These are phyloP conservation scores for Leccinum holopus DNA, from an alignment of 1,284 basidiomycete species.

Conservation along the genomic window DNA sequence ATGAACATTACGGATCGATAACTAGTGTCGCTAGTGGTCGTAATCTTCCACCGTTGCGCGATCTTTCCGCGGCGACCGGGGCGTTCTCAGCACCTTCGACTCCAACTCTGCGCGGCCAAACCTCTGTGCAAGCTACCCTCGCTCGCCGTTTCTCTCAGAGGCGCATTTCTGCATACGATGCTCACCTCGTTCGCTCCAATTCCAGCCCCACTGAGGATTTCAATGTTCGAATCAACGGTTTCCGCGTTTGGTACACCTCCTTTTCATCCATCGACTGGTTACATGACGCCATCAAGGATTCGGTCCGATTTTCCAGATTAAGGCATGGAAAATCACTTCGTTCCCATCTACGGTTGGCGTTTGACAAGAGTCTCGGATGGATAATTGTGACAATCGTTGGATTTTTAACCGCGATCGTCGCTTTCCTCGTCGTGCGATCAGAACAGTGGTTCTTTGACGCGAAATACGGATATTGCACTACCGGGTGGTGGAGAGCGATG, in stretches of 20 bases:
- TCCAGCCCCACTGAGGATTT: conserved; percentile 46
- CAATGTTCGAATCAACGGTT: conserved; percentile 76
- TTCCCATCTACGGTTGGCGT: conserved; percentile 64
- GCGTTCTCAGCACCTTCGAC: conserved; percentile 23
- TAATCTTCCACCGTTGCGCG: conserved; percentile 12
- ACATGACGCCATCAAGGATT: conserved; percentile 91
- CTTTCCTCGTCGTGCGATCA: conserved; percentile 83
- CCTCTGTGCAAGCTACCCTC: conserved; percentile 18
- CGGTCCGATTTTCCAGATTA: conserved; percentile 71
- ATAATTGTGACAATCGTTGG: conserved; percentile 87
- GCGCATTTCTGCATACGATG: conserved; percentile 74
- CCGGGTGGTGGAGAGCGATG: conserved; percentile 72
- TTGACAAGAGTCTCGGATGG: conserved; percentile 90
- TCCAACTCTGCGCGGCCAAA: conserved; percentile 18
- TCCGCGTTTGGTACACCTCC: conserved; percentile 90
- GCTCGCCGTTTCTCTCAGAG: conserved; percentile 45
- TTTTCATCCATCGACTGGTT: conserved; percentile 88
- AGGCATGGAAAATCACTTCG: conserved; percentile 68
- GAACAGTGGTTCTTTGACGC: conserved; percentile 94
- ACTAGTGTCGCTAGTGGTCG: conserved; percentile 10
- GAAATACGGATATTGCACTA: conserved; percentile 86
- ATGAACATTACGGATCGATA: conserved; percentile 24
- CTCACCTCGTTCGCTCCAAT: conserved; percentile 37
- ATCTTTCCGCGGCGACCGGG: conserved; percentile 7
- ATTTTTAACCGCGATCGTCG: conserved; percentile 79